A percentile compares a stretch with the other conserved stretches of the same genome.
Evolutionary conservation across 768 basidiomycete species (phyloP).

Genomic region (Podaxis mareebaensis): DNA sequence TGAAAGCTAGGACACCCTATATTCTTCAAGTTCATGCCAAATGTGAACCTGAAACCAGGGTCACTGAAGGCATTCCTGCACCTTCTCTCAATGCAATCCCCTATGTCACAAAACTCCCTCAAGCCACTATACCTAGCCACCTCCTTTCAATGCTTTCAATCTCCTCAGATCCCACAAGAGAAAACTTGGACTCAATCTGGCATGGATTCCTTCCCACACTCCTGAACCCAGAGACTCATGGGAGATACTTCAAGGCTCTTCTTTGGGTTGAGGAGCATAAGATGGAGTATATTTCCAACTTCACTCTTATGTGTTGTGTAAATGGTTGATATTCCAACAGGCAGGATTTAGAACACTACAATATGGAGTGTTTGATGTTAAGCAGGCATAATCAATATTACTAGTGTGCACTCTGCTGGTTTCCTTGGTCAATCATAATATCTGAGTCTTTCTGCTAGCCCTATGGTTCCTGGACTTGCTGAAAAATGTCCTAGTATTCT

Average conservation of each 20-base stretch:
- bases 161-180: slow-evolving; percentile 26
- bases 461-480: slow-evolving; percentile 45
- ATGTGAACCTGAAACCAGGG: slow-evolving; percentile 32
- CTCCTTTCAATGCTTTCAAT: slow-evolving; percentile 31
- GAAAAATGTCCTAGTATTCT: slow-evolving; percentile 61
- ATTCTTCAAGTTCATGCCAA: slow-evolving; percentile 35
- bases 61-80: slow-evolving; percentile 45
- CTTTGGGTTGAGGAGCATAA: slow-evolving; percentile 57
- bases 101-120: slow-evolving; percentile 41
- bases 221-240: slow-evolving; percentile 41
- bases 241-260: slow-evolving; percentile 47
- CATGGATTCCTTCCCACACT: slow-evolving; percentile 39
- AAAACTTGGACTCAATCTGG: slow-evolving; percentile 32
- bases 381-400: slow-evolving; percentile 33
- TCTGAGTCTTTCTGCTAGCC: slow-evolving; percentile 19
- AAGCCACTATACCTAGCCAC: slow-evolving; percentile 37
- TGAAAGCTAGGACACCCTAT: slow-evolving; percentile 49
- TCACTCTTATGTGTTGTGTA: neutral
- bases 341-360: slow-evolving; percentile 39
- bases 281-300: slow-evolving; percentile 35
- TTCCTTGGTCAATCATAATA: neutral
- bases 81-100: slow-evolving; percentile 41
- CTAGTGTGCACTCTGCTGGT: slow-evolving; percentile 32
- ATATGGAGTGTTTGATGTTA: slow-evolving; percentile 35
- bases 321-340: slow-evolving; percentile 25